Evolutionary conservation across 495 filamentous ascomycete species (phyloP), one percentile per base, ranked within the genome.

Genomic region (Xylaria sp.): DNA sequence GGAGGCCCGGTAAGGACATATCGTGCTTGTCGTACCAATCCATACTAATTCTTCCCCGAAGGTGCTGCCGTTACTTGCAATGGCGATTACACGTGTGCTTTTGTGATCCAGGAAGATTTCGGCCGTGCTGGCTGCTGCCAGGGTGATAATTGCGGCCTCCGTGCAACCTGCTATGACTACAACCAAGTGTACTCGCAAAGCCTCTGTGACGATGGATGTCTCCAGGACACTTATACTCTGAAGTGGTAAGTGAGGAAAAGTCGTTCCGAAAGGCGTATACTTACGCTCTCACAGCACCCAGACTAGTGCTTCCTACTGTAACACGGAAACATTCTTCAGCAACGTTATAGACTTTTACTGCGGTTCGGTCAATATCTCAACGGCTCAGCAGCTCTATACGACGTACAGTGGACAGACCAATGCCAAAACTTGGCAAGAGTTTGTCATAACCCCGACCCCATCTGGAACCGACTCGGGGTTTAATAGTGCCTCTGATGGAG

Each of bases 301-400:
- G 59, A 44, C 67, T 0, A 29, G 57, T 12, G 40, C 58, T 5
- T 80, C 75, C 0, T 83, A 69, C 57, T 85, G 83, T 74, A 78
- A 77, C 55, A 85, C 83, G 1, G 73, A 84, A 24, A 68, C 67
- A 0, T 82, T 80, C 67, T 74, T 75, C 24, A 74, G 73, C 8
- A 76, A 79, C 0, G 72, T 83, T 31, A 73, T 69, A 24, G 84
- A 85, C 66, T 85, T 76, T 72, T 83, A 75, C 70, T 85, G 84
- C 74, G 72, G 75, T 53, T 71, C 71, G 3, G 40, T 75, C 29
- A 72, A 67, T 37, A 66, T 72, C 52, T 77, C 75, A 1, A 77
- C 73, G 15, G 48, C 76, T 2, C 76, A 80, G 48, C 71, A 73
- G 29, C 78, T 82, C 0, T 74, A 78, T 31, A 84, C 81, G 2